Percentiles rank a stretch among this genome's conserved stretches.
phyloP scores from a whole-genome alignment of 495 filamentous ascomycete genomes.

The Mycothermus thermophilus region DNA sequence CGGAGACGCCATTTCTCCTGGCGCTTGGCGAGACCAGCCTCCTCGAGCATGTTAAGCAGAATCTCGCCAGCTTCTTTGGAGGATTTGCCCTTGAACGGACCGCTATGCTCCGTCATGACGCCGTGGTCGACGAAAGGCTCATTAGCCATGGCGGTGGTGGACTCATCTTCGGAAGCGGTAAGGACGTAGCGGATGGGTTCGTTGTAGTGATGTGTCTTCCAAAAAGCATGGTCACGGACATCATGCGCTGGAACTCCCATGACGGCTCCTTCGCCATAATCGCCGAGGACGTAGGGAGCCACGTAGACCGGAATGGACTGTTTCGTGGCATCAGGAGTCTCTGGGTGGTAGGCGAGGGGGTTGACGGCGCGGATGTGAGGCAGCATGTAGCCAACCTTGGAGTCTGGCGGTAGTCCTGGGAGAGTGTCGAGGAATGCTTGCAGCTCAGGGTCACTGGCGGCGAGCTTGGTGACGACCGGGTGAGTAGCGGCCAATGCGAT shows the following conservation, averaged over 20 bases:
- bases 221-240: slow-evolving; percentile 61
- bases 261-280: slow-evolving; percentile 78
- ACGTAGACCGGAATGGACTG: slow-evolving; percentile 58
- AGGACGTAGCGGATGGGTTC: slow-evolving; percentile 39
- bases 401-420: slow-evolving; percentile 48
- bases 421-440: slow-evolving; percentile 52
- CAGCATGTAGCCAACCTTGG: slow-evolving; percentile 61
- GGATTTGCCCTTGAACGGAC: slow-evolving; percentile 41
- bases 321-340: slow-evolving; percentile 33
- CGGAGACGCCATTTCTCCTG: slow-evolving; percentile 61
- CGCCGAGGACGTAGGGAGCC: slow-evolving; percentile 73
- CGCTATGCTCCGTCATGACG: slow-evolving; percentile 48
- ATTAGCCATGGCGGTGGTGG: slow-evolving; percentile 24
- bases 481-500: slow-evolving; percentile 64
- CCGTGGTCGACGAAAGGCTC: slow-evolving; percentile 47
- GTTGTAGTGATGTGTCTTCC: slow-evolving; percentile 49
- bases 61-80: slow-evolving; percentile 49
- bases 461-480: slow-evolving; percentile 49
- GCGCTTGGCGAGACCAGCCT: slow-evolving; percentile 39
- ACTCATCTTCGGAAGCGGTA: slow-evolving; percentile 36
- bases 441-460: slow-evolving; percentile 44
- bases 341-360: slow-evolving; percentile 46
- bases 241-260: slow-evolving; percentile 91
- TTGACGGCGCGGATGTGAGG: slow-evolving; percentile 47
- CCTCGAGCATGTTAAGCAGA: slow-evolving; percentile 45